These are phyloP conservation scores for Penicillium psychrofluorescens DNA, from an alignment of 495 filamentous ascomycete genomes.

Conservation along the genomic window DNA sequence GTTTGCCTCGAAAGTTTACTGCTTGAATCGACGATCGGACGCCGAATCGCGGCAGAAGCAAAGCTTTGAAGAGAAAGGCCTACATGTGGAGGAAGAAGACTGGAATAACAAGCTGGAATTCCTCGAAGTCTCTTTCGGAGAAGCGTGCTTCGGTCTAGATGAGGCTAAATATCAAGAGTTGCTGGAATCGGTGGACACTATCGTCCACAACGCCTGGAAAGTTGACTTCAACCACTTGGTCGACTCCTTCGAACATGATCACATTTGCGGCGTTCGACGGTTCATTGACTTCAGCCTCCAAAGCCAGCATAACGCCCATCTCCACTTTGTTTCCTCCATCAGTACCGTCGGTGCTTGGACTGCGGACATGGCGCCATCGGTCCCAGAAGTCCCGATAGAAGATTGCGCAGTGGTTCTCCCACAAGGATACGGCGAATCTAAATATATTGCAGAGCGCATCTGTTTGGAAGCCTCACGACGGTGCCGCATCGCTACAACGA, in stretches of 20 bases:
- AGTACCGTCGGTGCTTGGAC: constrained; percentile 29
- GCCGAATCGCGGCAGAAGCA: constrained; percentile 13
- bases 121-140: constrained; percentile 42
- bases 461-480: constrained; percentile 37
- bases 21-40: constrained; percentile 47
- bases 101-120: constrained; percentile 32
- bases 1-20: constrained; percentile 44
- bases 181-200: constrained; percentile 32
- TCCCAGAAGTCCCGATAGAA: constrained; percentile 45
- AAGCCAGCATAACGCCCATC: constrained; percentile 22
- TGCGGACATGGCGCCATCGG: constrained; percentile 18
- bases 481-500: constrained; percentile 31
- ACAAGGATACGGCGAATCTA: constrained; percentile 50
- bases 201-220: constrained; percentile 60
- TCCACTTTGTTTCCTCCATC: constrained; percentile 54
- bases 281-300: constrained; percentile 44
- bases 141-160: constrained; percentile 37
- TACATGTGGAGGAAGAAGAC: constrained; percentile 2
- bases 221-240: constrained; percentile 56
- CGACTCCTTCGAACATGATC: constrained; percentile 47
- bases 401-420: constrained; percentile 17
- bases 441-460: constrained; percentile 46
- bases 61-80: constrained; percentile 14
- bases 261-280: constrained; percentile 45
- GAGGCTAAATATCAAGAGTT: constrained; percentile 32